Percentiles rank a stretch among this genome's conserved stretches.
Conservation (phyloP, 495 filamentous ascomycete genomes). For the Penicillium canariense region DNA sequence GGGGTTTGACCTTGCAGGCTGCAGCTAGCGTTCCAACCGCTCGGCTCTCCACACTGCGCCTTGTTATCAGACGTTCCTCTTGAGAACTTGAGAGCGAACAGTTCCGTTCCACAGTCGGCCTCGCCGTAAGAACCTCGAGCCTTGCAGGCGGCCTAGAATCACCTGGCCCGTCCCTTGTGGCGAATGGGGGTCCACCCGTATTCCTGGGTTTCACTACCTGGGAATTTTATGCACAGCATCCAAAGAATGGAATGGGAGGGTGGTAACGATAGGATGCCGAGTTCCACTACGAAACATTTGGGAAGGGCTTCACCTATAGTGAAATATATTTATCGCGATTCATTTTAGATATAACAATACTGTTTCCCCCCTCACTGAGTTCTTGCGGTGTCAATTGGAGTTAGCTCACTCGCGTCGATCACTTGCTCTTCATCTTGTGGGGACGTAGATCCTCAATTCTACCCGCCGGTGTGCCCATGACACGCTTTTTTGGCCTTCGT, state of each 20-base stretch:
- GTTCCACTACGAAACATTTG: background rate
- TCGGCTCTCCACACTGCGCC: background rate
- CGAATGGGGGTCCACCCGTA: constrained; percentile 4
- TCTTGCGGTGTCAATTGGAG: constrained; percentile 10
- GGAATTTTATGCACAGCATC: constrained; percentile 9
- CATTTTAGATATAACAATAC: background rate
- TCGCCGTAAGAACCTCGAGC: background rate
- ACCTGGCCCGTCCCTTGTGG: background rate
- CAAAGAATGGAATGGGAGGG: constrained; percentile 12
- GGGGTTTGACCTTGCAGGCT: background rate
- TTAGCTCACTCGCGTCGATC: constrained; percentile 23
- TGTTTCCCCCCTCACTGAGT: background rate
- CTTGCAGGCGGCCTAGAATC: constrained; percentile 2
- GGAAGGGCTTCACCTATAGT: background rate
- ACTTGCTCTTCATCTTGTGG: constrained; percentile 7
- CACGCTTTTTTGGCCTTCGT: constrained; percentile 26
- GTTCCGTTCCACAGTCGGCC: background rate
- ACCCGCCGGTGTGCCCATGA: constrained; percentile 5
- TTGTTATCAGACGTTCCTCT: background rate
- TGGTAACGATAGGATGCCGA: constrained; percentile 1
- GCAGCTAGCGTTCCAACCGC: background rate
- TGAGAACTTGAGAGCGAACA: background rate
- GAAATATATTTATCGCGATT: background rate
- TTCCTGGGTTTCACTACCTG: background rate
- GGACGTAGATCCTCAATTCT: constrained; percentile 5